Percentiles rank a stretch among this genome's conserved stretches.
phyloP scores from a whole-genome alignment of 176 grass and related monocot species.

The Rhynchospora pubera region DNA sequence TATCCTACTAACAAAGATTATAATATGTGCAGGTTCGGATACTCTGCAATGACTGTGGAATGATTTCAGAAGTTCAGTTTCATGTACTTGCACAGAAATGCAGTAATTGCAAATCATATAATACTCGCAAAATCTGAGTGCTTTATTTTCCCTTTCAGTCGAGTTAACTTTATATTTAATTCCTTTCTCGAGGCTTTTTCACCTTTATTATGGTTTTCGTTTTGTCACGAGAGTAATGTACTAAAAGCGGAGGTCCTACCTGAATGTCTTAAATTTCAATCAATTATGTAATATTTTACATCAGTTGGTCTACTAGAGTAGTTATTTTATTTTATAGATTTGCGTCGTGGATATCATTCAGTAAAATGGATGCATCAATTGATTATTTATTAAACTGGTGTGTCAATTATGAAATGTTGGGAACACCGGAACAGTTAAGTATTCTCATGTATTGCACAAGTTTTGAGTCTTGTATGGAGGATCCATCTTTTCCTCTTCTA shows the following conservation, averaged over 20 bases:
- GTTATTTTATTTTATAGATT: neutral
- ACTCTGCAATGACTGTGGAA: slow-evolving; percentile 78
- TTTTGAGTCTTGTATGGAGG: neutral
- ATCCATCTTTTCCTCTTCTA: neutral
- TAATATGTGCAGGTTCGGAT: slow-evolving; percentile 48
- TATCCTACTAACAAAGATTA: neutral
- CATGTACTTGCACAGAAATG: slow-evolving; percentile 88
- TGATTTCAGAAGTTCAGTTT: slow-evolving; percentile 54
- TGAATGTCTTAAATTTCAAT: neutral
- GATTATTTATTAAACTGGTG: no score
- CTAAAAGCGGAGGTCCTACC: neutral
- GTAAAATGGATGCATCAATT: no score
- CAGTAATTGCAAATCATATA: slow-evolving; percentile 83
- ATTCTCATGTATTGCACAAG: no score
- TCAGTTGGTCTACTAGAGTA: neutral
- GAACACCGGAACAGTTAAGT: no score
- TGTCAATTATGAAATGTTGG: no score
- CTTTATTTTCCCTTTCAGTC: no score
- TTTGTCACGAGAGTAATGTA: neutral
- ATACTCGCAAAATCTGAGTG: slow-evolving; percentile 69
- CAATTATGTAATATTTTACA: neutral
- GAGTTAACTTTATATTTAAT: neutral
- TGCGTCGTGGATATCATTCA: neutral
- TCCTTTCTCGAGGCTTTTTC: neutral
- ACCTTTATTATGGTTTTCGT: neutral